Conservation (phyloP, 192 early-diverging fungal genomes). For the Haplosporangium gracile region DNA sequence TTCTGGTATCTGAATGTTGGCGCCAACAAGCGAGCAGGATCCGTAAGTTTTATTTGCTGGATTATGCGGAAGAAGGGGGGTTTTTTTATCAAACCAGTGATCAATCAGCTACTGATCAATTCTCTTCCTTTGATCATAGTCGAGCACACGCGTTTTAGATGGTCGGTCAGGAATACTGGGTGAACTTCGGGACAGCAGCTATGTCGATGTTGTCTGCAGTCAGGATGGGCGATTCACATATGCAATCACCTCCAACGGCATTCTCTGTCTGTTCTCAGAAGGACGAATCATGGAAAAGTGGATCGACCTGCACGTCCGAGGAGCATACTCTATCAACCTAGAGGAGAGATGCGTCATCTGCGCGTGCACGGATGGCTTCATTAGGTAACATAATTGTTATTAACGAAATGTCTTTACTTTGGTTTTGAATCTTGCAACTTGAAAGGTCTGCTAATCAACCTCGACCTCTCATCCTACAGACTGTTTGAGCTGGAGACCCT, state of each 20-base stretch:
- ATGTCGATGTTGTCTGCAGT: slow-evolving; percentile 77
- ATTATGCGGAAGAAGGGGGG: no score
- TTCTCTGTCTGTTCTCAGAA: slow-evolving; percentile 75
- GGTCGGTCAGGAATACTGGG: slow-evolving; percentile 77
- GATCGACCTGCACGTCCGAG: slow-evolving; percentile 81
- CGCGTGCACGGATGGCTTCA: slow-evolving; percentile 81
- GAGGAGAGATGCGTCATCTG: slow-evolving; percentile 74
- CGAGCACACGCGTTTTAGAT: slow-evolving; percentile 69
- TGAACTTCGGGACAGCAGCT: slow-evolving; percentile 75
- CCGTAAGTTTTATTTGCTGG: slow-evolving; percentile 15
- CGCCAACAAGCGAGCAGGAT: slow-evolving; percentile 38
- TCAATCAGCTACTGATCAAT: neutral
- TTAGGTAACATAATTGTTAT: slow-evolving; percentile 59
- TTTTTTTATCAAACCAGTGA: no score
- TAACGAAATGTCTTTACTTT: neutral
- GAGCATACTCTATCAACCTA: slow-evolving; percentile 73
- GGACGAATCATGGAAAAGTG: slow-evolving; percentile 79
- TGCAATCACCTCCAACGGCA: slow-evolving; percentile 76
- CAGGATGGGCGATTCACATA: slow-evolving; percentile 65
- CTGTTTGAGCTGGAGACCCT: slow-evolving; percentile 80
- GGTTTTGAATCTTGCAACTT: neutral
- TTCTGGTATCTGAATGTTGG: slow-evolving; percentile 80
- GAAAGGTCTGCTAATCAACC: neutral
- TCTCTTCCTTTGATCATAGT: neutral
- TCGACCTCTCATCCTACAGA: slow-evolving; percentile 36